Percentiles rank a stretch among this genome's conserved stretches.
These are phyloP conservation scores for Boletus smithii DNA, from an alignment of 1,284 basidiomycete genomes.

Conservation along the genomic window DNA sequence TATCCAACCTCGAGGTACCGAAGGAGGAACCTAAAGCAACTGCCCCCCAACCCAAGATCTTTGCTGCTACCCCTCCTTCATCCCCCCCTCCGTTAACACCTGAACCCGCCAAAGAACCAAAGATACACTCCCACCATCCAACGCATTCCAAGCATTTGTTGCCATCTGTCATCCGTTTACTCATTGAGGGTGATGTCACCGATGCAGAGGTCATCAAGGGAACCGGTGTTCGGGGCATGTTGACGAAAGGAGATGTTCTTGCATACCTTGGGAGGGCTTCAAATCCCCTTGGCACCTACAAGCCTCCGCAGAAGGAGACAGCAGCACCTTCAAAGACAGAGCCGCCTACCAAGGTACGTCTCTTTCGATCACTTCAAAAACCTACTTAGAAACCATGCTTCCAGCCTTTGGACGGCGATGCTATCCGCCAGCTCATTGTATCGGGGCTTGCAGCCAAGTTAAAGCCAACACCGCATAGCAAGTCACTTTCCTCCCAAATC, in stretches of 20 bases:
- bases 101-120: conserved; percentile 19
- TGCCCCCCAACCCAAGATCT: conserved; percentile 21
- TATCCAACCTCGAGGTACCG: conserved; percentile 79
- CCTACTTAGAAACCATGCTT: conserved; percentile 37
- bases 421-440: conserved; percentile 71
- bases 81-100: conserved; percentile 28
- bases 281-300: conserved; percentile 72
- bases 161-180: conserved; percentile 73
- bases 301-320: conserved; percentile 38
- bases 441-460: conserved; percentile 64
- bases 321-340: conserved; percentile 37
- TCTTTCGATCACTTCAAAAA: conserved; percentile 15
- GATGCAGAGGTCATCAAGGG: conserved; percentile 62
- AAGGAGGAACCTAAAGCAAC: conserved; percentile 44
- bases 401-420: conserved; percentile 64
- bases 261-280: conserved; percentile 79
- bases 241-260: conserved; percentile 89
- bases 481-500: conserved; percentile 20
- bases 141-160: conserved; percentile 64
- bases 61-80: conserved; percentile 32
- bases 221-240: conserved; percentile 83
- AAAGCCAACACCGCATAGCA: conserved; percentile 50
- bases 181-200: conserved; percentile 56
- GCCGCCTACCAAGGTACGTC: conserved; percentile 10
- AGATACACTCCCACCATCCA: conserved; percentile 34